Base-by-base conservation (phyloP, 768 basidiomycete genomes). In the Lyophyllum semitale region DNA sequence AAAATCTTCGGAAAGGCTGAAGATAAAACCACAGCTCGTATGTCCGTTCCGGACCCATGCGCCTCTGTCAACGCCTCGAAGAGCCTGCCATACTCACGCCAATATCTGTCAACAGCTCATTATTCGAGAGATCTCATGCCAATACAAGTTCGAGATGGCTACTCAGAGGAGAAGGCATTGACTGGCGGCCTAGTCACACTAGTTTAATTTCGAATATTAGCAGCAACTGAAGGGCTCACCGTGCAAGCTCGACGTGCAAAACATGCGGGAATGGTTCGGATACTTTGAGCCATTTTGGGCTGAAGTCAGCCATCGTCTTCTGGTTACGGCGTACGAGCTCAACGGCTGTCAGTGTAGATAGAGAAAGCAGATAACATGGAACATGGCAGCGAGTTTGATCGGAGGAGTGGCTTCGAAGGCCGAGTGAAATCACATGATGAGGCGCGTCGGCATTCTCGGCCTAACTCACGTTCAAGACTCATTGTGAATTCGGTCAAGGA, bases 11-110 rank as follows among this genome's bases (percentile, higher is more conserved):
- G 83, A 2, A 88, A 65, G 1, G 73, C 74, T 0, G 91, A 93
- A 0, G 87, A 84, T 0, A 96, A 71, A 0, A 96, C 89, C 5
- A 91, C 77, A 2, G 76, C 88, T 17, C 90, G 82, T 1, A 93
- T 81, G 27, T 85, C 82, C 23, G 72, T 64, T 1, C 48, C 80
- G 0, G 57, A 29, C 12, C 38, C 55, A 23, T 61, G 55, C 64
- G 71, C 84, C 68, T 54, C 67, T 6, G 60, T 72, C 57, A 94
- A 74, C 0, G 69, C 64, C 45, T 86, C 81, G 60, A 95, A 88
- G 0, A 84, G 75, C 2, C 71, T 63, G 3, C 82, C 83, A 30
- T 92, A 84, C 44, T 88, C 88, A 22, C 69, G 69, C 91, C 91
- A 95, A 65, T 88, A 85, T 37, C 90, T 92, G 51, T 18, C 25